Conservation (phyloP, 176 grass and related monocot species). For the Eleusine coracana region DNA sequence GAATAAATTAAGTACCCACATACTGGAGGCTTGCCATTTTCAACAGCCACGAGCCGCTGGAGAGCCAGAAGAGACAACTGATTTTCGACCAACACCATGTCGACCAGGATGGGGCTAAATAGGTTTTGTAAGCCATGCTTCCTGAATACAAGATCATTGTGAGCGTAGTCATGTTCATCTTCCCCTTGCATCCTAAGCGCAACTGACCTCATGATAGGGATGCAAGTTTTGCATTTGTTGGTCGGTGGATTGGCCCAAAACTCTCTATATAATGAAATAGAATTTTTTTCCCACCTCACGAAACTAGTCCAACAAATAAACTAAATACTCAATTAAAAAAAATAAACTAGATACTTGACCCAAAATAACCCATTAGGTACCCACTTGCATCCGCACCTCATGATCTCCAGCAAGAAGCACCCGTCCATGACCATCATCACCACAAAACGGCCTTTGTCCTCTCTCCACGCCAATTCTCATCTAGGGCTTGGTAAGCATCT, state of each 20-base stretch:
- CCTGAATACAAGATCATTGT: constrained; percentile 55
- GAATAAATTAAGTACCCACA: background rate
- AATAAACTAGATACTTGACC: too few species aligned
- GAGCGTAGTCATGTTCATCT: background rate
- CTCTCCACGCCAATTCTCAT: constrained; percentile 31
- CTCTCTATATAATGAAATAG: too few species aligned
- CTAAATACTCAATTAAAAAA: too few species aligned
- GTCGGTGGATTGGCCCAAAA: too few species aligned
- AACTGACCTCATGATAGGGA: background rate
- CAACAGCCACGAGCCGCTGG: background rate
- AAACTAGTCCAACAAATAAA: too few species aligned
- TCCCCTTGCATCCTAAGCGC: too few species aligned
- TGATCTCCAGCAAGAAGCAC: constrained; percentile 62
- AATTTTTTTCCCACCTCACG: too few species aligned
- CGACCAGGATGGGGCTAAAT: background rate
- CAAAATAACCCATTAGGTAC: too few species aligned
- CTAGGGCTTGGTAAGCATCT: constrained; percentile 31
- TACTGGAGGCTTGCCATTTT: background rate
- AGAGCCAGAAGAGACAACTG: background rate
- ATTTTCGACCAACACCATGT: constrained; percentile 60
- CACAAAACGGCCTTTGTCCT: constrained; percentile 32
- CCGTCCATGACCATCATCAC: constrained; percentile 58
- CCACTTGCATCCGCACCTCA: background rate
- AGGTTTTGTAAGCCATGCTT: background rate
- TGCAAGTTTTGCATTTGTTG: too few species aligned